Evolutionary conservation across 371 early-diverging fungal genomes (phyloP).

Genomic region (Mortierella sp.): DNA sequence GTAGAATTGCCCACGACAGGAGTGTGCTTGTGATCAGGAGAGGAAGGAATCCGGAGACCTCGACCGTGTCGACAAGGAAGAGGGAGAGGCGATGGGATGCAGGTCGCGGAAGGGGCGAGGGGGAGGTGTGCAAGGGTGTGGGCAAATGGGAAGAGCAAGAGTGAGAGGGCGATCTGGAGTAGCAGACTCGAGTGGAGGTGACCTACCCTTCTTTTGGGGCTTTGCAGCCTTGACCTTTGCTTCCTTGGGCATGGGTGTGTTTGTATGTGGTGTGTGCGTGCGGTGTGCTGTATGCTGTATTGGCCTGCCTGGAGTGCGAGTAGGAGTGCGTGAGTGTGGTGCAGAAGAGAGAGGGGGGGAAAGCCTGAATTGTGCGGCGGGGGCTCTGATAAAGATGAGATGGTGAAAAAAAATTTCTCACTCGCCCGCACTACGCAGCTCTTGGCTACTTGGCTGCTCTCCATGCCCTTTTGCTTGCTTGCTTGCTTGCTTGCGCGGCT

Average conservation of each 20-base stretch:
- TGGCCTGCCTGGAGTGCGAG: background rate
- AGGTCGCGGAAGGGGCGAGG: background rate
- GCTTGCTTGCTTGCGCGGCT: too few species aligned
- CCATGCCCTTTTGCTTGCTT: too few species aligned
- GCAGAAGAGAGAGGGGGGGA: conserved; percentile 10
- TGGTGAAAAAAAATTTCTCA: conserved; percentile 9
- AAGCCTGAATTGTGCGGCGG: background rate
- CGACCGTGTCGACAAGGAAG: background rate
- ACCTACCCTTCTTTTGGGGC: conserved; percentile 43
- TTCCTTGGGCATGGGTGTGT: conserved; percentile 25
- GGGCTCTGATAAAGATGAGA: too few species aligned
- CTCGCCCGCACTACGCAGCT: background rate
- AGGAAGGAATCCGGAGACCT: too few species aligned
- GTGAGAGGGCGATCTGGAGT: background rate
- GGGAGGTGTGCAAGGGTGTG: background rate
- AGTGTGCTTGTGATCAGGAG: too few species aligned
- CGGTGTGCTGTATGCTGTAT: conserved; percentile 1
- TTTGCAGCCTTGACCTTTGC: conserved; percentile 24
- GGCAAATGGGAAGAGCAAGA: background rate
- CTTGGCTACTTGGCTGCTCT: too few species aligned
- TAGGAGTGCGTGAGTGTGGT: background rate
- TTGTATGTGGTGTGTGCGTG: conserved; percentile 6
- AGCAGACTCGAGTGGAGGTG: background rate
- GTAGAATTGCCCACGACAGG: too few species aligned
- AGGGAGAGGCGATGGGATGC: background rate